These are phyloP conservation scores for Colletotrichum navitas DNA, from an alignment of 2,329 filamentous ascomycete species.

Conservation along the genomic window DNA sequence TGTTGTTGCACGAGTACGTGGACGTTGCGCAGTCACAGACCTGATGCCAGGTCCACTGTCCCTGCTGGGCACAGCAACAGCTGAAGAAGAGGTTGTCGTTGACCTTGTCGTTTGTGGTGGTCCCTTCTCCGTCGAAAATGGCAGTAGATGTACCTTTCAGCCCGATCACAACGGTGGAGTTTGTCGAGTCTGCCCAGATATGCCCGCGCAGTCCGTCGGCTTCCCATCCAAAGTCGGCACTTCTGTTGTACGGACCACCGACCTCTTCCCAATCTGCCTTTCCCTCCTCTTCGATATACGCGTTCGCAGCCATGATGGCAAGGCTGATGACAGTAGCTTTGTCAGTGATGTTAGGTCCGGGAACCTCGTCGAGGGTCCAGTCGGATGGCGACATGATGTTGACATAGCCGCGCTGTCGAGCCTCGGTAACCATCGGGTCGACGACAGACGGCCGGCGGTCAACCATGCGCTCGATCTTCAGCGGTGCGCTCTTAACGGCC, in stretches of 20 bases:
- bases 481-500: constrained; percentile 71
- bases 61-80: constrained; percentile 96
- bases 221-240: constrained; percentile 93
- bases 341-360: constrained; percentile 85
- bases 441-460: constrained; percentile 83
- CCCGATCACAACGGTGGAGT: constrained; percentile 90
- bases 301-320: constrained; percentile 89
- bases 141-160: constrained; percentile 92
- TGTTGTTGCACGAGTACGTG: constrained; percentile 92
- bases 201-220: constrained; percentile 90
- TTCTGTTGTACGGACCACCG: constrained; percentile 83
- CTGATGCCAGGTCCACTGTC: constrained; percentile 88
- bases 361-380: constrained; percentile 85
- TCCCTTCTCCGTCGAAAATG: constrained; percentile 96
- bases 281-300: constrained; percentile 82
- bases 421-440: constrained; percentile 81
- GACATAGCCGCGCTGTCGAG: constrained; percentile 76
- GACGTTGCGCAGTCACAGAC: constrained; percentile 93
- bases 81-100: constrained; percentile 99
- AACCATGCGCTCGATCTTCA: constrained; percentile 82
- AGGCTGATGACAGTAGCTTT: constrained; percentile 86
- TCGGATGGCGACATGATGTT: constrained; percentile 77
- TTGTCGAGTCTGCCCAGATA: constrained; percentile 87
- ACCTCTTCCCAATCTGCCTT: constrained; percentile 88
- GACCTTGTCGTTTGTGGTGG: constrained; percentile 95